These are phyloP conservation scores for Hericium erinaceus DNA, from an alignment of 768 basidiomycete species.

Conservation along the genomic window DNA sequence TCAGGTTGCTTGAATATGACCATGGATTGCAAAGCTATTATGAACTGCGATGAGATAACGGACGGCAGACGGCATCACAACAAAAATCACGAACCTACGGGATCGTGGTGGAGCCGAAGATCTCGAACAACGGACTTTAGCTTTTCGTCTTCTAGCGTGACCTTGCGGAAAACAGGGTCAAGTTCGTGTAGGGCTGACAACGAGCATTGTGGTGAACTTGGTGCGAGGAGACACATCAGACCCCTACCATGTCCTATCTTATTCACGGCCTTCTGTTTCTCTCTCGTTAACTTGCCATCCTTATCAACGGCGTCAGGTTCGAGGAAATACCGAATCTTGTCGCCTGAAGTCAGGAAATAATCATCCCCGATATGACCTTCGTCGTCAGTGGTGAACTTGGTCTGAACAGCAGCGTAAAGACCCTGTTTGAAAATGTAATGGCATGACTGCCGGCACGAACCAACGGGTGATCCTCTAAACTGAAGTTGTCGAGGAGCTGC, in stretches of 20 bases:
- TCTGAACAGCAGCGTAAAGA: constrained; percentile 35
- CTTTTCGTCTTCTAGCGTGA: constrained; percentile 72
- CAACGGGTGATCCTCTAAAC: constrained; percentile 68
- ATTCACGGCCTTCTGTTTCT: constrained; percentile 78
- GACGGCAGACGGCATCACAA: not conserved
- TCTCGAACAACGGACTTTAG: constrained; percentile 65
- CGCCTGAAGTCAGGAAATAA: constrained; percentile 86
- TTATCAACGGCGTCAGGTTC: constrained; percentile 78
- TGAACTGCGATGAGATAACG: not conserved
- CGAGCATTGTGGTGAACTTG: not conserved
- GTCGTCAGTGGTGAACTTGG: constrained; percentile 80
- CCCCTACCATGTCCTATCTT: constrained; percentile 83
- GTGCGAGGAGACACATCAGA: not conserved
- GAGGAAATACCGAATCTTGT: constrained; percentile 93
- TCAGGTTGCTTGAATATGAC: constrained; percentile 90
- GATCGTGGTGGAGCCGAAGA: constrained; percentile 76
- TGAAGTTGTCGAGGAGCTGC: constrained; percentile 71
- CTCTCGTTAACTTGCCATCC: constrained; percentile 58
- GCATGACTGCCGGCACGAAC: constrained; percentile 29
- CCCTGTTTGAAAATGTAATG: not conserved
- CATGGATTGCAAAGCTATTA: constrained; percentile 82
- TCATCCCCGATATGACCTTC: constrained; percentile 79
- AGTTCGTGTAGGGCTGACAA: constrained; percentile 68
- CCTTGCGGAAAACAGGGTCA: constrained; percentile 70
- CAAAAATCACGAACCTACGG: constrained; percentile 47